These are phyloP conservation scores for Saccharomycopsis capsularis DNA, from an alignment of 805 yeast genomes.

Conservation along the genomic window DNA sequence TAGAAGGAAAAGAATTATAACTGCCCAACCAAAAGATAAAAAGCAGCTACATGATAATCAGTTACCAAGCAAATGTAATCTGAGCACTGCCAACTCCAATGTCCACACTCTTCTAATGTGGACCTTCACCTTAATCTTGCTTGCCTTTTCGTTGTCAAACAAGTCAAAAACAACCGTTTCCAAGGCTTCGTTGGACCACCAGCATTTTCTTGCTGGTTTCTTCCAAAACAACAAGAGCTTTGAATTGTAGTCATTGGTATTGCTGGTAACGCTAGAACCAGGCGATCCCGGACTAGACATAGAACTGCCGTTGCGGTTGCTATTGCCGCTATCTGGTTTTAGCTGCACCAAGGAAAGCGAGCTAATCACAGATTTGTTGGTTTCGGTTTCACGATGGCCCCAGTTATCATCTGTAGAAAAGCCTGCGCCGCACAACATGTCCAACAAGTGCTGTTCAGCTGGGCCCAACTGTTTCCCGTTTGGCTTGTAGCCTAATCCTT, in stretches of 20 bases:
- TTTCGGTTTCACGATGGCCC: conserved; percentile 89
- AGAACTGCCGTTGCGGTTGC: conserved; percentile 34
- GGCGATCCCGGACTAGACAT: conserved; percentile 54
- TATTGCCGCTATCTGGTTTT: conserved; percentile 28
- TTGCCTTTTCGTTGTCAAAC: conserved; percentile 22
- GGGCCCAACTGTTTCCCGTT: conserved; percentile 55
- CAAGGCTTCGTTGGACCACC: conserved; percentile 78
- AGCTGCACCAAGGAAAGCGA: conserved; percentile 70
- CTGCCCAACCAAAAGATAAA: no score
- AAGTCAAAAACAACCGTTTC: conserved; percentile 30
- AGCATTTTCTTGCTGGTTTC: conserved; percentile 96
- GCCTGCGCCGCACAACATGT: conserved; percentile 91
- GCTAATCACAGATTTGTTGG: conserved; percentile 77
- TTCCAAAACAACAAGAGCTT: conserved; percentile 90
- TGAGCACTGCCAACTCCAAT: conserved; percentile 75
- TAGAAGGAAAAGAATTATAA: no score
- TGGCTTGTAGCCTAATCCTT: conserved; percentile 63
- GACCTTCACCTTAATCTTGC: conserved; percentile 41
- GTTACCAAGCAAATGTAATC: no score
- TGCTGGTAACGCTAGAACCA: conserved; percentile 37
- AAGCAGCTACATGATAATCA: no score
- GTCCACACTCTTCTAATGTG: conserved; percentile 97
- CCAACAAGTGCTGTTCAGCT: conserved; percentile 91
- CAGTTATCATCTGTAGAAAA: conserved; percentile 59
- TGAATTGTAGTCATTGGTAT: conserved; percentile 23